Conservation (phyloP, 805 yeast genomes). For the Yarrowia phangngaensis region DNA sequence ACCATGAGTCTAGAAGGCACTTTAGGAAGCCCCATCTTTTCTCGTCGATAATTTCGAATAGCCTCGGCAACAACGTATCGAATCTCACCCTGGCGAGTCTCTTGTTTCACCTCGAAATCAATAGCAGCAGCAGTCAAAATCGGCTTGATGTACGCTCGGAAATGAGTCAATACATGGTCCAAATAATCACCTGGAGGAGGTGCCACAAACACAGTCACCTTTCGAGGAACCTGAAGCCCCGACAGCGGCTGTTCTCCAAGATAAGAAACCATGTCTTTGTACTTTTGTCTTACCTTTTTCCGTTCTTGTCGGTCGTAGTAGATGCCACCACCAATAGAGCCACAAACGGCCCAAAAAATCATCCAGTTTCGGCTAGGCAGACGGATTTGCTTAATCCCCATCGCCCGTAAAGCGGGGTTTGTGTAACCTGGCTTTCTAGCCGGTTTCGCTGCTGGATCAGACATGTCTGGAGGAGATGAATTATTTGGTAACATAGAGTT, state of each 20-base stretch:
- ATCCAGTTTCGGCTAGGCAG: slow-evolving; percentile 92
- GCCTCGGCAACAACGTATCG: slow-evolving; percentile 77
- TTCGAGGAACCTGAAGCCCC: slow-evolving; percentile 60
- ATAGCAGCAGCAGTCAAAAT: slow-evolving; percentile 76
- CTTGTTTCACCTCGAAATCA: slow-evolving; percentile 74
- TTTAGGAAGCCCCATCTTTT: slow-evolving; percentile 35
- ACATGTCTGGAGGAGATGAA: too few relatives aligned
- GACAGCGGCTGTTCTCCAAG: slow-evolving; percentile 49
- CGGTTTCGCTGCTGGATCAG: background rate
- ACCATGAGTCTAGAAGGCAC: slow-evolving; percentile 16
- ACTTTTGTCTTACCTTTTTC: slow-evolving; percentile 56
- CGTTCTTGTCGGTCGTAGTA: slow-evolving; percentile 77
- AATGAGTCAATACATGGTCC: slow-evolving; percentile 66
- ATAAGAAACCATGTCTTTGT: slow-evolving; percentile 57
- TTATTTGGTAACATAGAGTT: too few relatives aligned
- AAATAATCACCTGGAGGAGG: slow-evolving; percentile 96
- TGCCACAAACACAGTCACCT: slow-evolving; percentile 75
- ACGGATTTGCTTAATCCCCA: slow-evolving; percentile 76
- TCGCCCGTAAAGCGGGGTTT: slow-evolving; percentile 41
- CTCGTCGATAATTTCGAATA: slow-evolving; percentile 64
- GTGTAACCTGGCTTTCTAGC: slow-evolving; percentile 26
- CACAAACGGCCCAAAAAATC: slow-evolving; percentile 75
- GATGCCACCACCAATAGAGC: slow-evolving; percentile 66
- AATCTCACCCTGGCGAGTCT: slow-evolving; percentile 84
- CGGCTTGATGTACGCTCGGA: slow-evolving; percentile 81